Evolutionary conservation across 2,329 filamentous ascomycete genomes (phyloP).

Genomic region (Botrytis medusae): DNA sequence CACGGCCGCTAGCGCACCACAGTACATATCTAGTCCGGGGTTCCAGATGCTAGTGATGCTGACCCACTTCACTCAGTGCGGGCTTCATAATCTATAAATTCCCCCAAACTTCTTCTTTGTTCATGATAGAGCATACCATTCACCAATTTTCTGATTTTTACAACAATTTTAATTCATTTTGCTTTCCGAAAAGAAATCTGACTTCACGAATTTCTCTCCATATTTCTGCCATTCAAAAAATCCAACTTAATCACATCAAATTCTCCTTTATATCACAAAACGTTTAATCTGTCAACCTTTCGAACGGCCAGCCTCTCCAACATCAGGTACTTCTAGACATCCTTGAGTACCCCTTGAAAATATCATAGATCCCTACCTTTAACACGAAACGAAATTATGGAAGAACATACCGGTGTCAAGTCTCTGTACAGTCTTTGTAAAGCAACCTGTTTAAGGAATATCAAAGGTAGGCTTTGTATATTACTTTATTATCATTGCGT

Average conservation of each 20-base stretch:
- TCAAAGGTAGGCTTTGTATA: slow-evolving; percentile 40
- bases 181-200: background rate
- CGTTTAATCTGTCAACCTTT: background rate
- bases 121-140: background rate
- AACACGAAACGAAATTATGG: background rate
- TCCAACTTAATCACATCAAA: background rate
- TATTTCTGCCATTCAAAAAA: background rate
- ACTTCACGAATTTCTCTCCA: background rate
- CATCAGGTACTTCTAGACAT: background rate
- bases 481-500: slow-evolving; percentile 15
- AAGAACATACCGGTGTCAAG: slow-evolving; percentile 37
- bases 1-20: slow-evolving; percentile 16
- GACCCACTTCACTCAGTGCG: background rate
- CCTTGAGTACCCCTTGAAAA: background rate
- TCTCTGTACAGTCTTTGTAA: slow-evolving; percentile 54
- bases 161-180: background rate
- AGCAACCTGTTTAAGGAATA: slow-evolving; percentile 53
- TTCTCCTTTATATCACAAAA: background rate
- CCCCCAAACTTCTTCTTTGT: slow-evolving; percentile 10
- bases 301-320: background rate
- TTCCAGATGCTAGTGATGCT: background rate
- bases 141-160: background rate
- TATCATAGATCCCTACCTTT: background rate
- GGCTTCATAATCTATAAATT: slow-evolving; percentile 15
- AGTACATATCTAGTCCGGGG: slow-evolving; percentile 3